Percentiles rank a stretch among this genome's conserved stretches.
These are phyloP conservation scores for Liquidambar formosana DNA, from an alignment of 164 flowering plant genomes.

Conservation along the genomic window DNA sequence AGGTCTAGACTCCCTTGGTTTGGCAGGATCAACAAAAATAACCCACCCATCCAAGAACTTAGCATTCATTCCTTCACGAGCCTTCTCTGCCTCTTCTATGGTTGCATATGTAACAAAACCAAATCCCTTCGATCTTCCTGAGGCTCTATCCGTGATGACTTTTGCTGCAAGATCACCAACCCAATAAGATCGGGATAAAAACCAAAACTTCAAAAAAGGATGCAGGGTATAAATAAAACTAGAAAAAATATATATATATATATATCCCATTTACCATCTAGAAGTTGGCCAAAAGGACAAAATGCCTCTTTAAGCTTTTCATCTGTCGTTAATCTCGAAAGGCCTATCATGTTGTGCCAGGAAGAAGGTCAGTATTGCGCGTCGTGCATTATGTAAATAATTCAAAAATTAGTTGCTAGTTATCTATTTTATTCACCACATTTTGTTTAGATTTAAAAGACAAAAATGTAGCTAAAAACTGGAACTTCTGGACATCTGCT, in stretches of 20 bases:
- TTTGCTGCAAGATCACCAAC: conserved; percentile 50
- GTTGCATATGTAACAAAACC: conserved; percentile 76
- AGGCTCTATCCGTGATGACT: conserved; percentile 56
- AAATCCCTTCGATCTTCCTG: conserved; percentile 89
- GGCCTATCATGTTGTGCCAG: conserved; percentile 44
- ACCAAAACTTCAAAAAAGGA: neutral
- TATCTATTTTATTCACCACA: no score
- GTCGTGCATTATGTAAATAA: neutral
- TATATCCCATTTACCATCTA: conserved; percentile 56
- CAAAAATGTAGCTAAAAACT: neutral
- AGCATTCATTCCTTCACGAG: conserved; percentile 76
- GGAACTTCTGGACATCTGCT: no score
- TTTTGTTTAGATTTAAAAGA: neutral
- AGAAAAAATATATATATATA: no score
- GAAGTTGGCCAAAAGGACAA: conserved; percentile 69
- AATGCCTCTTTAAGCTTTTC: conserved; percentile 77
- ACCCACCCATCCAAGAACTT: conserved; percentile 94
- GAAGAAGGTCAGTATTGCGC: neutral
- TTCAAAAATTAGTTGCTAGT: neutral
- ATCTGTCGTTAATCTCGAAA: conserved; percentile 72
- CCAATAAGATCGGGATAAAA: neutral
- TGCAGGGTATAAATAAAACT: neutral
- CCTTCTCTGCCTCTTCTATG: conserved; percentile 82
- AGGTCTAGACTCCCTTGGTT: conserved; percentile 61
- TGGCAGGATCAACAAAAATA: conserved; percentile 92